Percentiles rank a stretch among this genome's conserved stretches.
These are phyloP conservation scores for Boletus rubropictus DNA, from an alignment of 768 basidiomycete species.

Conservation along the genomic window DNA sequence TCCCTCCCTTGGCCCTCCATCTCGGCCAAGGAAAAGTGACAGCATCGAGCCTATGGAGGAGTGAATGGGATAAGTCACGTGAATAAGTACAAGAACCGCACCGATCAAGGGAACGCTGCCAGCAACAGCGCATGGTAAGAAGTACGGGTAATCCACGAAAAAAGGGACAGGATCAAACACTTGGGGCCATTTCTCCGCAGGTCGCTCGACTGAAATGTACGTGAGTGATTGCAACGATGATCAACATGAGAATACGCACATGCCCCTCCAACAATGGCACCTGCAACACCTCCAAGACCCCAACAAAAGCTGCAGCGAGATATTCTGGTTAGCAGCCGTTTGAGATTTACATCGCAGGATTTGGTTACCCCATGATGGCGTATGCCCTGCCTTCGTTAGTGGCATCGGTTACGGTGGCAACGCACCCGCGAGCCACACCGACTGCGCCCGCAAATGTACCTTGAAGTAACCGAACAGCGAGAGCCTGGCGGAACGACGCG, in stretches of 20 bases:
- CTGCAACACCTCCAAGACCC: constrained; percentile 94
- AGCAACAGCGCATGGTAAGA: constrained; percentile 80
- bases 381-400: constrained; percentile 95
- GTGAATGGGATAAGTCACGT: neutral
- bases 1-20: constrained; percentile 86
- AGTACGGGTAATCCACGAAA: constrained; percentile 81
- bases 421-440: constrained; percentile 87
- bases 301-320: constrained; percentile 67
- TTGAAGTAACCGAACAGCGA: constrained; percentile 81
- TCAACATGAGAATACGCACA: constrained; percentile 43
- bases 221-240: neutral
- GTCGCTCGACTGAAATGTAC: constrained; percentile 60
- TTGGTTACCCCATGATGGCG: constrained; percentile 72
- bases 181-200: constrained; percentile 80
- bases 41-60: constrained; percentile 65
- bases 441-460: constrained; percentile 92
- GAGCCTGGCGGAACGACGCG: constrained; percentile 70
- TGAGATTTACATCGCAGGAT: constrained; percentile 1
- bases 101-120: constrained; percentile 69
- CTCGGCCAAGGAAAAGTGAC: constrained; percentile 81
- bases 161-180: constrained; percentile 60
- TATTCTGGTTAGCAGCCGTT: neutral
- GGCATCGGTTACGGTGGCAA: constrained; percentile 81
- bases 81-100: constrained; percentile 24
- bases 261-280: constrained; percentile 78